Evolutionary conservation across 202 grass and related monocot species (phyloP), one percentile per base, ranked within the genome.

Genomic region (Elaeis oleifera): DNA sequence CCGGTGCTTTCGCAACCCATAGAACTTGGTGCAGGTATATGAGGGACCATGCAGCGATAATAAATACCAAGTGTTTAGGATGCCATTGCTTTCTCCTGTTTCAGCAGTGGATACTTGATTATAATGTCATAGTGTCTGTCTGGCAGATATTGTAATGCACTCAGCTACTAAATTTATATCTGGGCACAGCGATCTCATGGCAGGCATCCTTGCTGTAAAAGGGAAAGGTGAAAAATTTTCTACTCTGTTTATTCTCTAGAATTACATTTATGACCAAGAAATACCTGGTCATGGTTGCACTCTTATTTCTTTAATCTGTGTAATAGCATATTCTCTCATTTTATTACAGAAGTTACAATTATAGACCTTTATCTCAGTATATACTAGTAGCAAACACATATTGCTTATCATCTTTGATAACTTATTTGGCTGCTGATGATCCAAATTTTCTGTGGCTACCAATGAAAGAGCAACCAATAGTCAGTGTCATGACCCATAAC

Each of bases 121-220:
- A 20, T 31, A 3, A 36, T 56, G 16, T 36, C 9, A 15, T 56
- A 8, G n/a, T 7, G 16, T 54, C 23, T 18, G 5, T 17, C 18
- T 56, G 81, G n/a, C 72, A 97, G 94, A 97, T 97, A 89, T 97
- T 60, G 88, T 97, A 29, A 97, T 97, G 94, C 94, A 97, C 81
- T 97, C 94, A 53, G 88, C 88, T 4, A 97, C 88, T 65, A 97
- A 97, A 79, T 97, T 97, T 82, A 80, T 97, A 74, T 80, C 94
- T 44, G 94, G 94, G 44, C 85, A 97, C 67, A 97, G 88, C 61
- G 94, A 97, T 86, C 88, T 97, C 72, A 97, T 97, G 94, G 94
- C 84, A 58, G 94, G 94, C 67, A 92, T 92, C 65, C 88, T 97
- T 81, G 88, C 88, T 64, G 88, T 97, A n/a, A 92, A 92, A 80